Conservation (phyloP, 495 filamentous ascomycete genomes). For the Venustampulla echinocandica region DNA sequence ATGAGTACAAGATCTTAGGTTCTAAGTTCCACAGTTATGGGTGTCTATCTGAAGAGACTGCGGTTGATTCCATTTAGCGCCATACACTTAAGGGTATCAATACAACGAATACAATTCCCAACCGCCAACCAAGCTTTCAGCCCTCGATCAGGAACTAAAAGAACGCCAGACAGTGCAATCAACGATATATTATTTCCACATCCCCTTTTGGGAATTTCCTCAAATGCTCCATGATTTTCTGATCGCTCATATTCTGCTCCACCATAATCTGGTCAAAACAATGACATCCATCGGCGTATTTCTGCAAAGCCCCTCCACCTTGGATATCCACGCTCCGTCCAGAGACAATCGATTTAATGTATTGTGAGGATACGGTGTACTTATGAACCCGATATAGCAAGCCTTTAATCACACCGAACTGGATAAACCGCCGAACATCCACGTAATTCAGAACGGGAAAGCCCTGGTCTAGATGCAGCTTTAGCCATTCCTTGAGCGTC, state of each 20-base stretch:
- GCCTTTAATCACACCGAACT: conserved; percentile 92
- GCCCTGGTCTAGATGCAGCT: conserved; percentile 51
- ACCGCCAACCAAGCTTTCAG: too few species aligned
- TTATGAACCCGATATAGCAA: conserved; percentile 92
- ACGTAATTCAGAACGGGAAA: conserved; percentile 56
- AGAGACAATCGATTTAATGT: conserved; percentile 28
- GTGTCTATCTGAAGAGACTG: too few species aligned
- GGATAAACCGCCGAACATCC: conserved; percentile 84
- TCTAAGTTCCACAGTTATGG: too few species aligned
- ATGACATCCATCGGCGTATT: conserved; percentile 73
- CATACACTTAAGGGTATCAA: too few species aligned
- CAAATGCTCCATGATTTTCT: conserved; percentile 41
- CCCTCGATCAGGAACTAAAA: too few species aligned
- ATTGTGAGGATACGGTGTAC: conserved; percentile 62
- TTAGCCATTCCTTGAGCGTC: conserved; percentile 73
- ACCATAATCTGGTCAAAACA: conserved; percentile 87
- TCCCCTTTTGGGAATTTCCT: conserved; percentile 29
- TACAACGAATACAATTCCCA: too few species aligned
- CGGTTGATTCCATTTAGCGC: too few species aligned
- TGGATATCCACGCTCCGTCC: conserved; percentile 30
- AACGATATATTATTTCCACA: conserved; percentile 42
- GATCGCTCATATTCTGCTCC: conserved; percentile 54
- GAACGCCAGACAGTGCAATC: too few species aligned
- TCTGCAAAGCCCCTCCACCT: conserved; percentile 39
- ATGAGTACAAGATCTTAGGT: too few species aligned